These are phyloP conservation scores for Peronosclerospora sorghi DNA, from an alignment of 352 stramenopile species.

Conservation along the genomic window DNA sequence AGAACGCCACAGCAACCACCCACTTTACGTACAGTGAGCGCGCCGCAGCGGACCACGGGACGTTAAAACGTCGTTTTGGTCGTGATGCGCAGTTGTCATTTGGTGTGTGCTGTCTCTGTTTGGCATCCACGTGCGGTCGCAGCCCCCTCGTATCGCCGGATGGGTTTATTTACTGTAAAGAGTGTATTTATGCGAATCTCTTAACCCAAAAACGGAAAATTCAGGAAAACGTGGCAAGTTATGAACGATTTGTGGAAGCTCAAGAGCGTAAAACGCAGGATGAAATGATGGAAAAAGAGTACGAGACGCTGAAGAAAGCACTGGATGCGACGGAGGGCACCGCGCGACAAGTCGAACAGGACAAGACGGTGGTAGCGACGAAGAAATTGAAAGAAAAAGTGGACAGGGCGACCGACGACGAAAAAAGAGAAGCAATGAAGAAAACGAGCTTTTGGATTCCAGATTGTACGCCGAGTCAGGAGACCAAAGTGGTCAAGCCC, in stretches of 20 bases:
- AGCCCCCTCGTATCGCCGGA: conserved; percentile 54
- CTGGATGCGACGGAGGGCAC: conserved; percentile 27
- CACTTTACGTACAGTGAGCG: conserved; percentile 85
- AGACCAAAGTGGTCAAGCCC: conserved; percentile 37
- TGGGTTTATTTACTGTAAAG: conserved; percentile 78
- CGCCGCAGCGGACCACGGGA: conserved; percentile 62
- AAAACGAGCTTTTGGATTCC: conserved; percentile 82
- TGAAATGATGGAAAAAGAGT: conserved; percentile 34
- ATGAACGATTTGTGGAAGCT: conserved; percentile 50
- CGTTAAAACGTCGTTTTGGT: conserved; percentile 72
- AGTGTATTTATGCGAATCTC: conserved; percentile 83
- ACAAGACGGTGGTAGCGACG: conserved; percentile 4
- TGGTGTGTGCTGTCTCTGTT: conserved; percentile 67
- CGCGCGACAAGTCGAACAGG: neutral
- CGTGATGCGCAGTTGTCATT: conserved; percentile 72
- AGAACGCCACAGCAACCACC: conserved; percentile 79
- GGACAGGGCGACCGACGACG: conserved; percentile 56
- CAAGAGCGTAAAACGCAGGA: conserved; percentile 42
- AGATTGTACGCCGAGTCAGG: conserved; percentile 57
- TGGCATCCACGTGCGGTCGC: conserved; percentile 42
- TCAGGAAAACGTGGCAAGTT: conserved; percentile 50
- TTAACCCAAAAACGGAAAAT: conserved; percentile 75
- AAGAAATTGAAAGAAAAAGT: conserved; percentile 64
- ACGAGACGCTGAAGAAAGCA: conserved; percentile 36
- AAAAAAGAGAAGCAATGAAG: conserved; percentile 69